A percentile compares a stretch with the other conserved stretches of the same genome.
Evolutionary conservation across 129 eudicot genomes (phyloP).

Genomic region (Logfia minima): DNA sequence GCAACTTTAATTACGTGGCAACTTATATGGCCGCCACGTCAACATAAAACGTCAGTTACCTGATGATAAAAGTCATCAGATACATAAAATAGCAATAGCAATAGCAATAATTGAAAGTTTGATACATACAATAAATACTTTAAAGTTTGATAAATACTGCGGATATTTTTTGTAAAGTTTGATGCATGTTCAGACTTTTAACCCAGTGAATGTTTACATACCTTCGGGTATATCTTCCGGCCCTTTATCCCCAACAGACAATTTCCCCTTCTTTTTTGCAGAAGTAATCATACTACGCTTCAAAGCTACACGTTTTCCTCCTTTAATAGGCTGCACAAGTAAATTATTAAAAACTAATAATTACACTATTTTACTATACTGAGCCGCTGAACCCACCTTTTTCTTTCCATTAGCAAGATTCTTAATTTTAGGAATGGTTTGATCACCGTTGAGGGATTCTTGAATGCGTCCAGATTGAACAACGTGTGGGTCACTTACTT

Average conservation of each 20-base stretch:
- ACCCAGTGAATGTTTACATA: constrained; percentile 15
- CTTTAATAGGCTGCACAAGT: constrained; percentile 43
- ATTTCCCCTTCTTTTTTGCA: constrained; percentile 29
- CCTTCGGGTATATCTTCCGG: constrained; percentile 32
- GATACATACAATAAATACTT: not conserved
- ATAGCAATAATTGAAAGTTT: too few relatives aligned
- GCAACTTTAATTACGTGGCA: not conserved
- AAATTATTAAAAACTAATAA: constrained; percentile 1
- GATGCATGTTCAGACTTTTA: not conserved
- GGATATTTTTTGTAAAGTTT: not conserved
- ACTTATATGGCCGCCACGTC: not conserved
- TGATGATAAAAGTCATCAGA: not conserved
- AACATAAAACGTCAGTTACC: not conserved
- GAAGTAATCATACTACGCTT: constrained; percentile 3
- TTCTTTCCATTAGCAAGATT: constrained; percentile 38
- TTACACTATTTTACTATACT: not conserved
- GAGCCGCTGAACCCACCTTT: constrained; percentile 46
- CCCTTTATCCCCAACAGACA: constrained; percentile 10
- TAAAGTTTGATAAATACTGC: not conserved
- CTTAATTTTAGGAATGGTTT: constrained; percentile 22
- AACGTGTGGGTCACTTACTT: constrained; percentile 19
- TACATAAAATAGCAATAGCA: not conserved
- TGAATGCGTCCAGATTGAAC: not conserved
- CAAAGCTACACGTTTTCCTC: constrained; percentile 20
- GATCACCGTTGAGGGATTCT: constrained; percentile 27